Evolutionary conservation across 2,329 filamentous ascomycete species (phyloP).

Genomic region (Teratosphaeria pseudoeucalypti): DNA sequence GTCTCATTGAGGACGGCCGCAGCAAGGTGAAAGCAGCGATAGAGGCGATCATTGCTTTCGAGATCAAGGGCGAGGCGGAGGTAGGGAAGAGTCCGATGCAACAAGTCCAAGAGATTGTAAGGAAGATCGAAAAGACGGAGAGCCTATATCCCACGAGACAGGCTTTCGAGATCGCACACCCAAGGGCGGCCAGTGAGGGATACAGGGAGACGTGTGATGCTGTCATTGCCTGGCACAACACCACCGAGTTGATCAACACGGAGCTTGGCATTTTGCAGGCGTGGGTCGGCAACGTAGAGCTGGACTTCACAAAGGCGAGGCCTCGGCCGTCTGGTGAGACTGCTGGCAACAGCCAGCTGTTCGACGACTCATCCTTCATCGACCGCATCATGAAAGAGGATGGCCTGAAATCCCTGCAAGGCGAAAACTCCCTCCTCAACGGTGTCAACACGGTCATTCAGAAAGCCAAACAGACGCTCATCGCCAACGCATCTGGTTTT

Average conservation of each 20-base stretch:
- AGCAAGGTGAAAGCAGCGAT: slow-evolving; percentile 61
- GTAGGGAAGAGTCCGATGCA: slow-evolving; percentile 78
- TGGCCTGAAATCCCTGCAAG: slow-evolving; percentile 81
- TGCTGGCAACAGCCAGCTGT: slow-evolving; percentile 56
- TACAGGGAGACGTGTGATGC: slow-evolving; percentile 80
- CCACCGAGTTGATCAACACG: slow-evolving; percentile 89
- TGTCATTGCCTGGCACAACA: slow-evolving; percentile 93
- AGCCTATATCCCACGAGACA: slow-evolving; percentile 71
- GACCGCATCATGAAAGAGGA: slow-evolving; percentile 94
- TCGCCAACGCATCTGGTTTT: slow-evolving; percentile 75
- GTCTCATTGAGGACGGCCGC: slow-evolving; percentile 79
- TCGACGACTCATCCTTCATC: slow-evolving; percentile 86
- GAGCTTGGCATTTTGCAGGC: slow-evolving; percentile 83
- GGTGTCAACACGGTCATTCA: slow-evolving; percentile 77
- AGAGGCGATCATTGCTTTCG: slow-evolving; percentile 83
- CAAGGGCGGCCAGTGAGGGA: slow-evolving; percentile 61
- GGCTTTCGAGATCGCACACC: slow-evolving; percentile 64
- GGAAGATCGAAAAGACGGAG: slow-evolving; percentile 83
- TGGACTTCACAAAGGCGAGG: slow-evolving; percentile 76
- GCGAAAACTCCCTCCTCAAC: slow-evolving; percentile 70
- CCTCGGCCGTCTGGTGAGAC: slow-evolving; percentile 47
- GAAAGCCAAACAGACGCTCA: slow-evolving; percentile 87
- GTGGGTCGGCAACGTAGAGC: slow-evolving; percentile 93
- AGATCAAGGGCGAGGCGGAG: slow-evolving; percentile 87
- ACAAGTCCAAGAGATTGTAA: slow-evolving; percentile 81